These are phyloP conservation scores for Lumnitzera racemosa DNA, from an alignment of 345 rosid genomes.

Conservation along the genomic window DNA sequence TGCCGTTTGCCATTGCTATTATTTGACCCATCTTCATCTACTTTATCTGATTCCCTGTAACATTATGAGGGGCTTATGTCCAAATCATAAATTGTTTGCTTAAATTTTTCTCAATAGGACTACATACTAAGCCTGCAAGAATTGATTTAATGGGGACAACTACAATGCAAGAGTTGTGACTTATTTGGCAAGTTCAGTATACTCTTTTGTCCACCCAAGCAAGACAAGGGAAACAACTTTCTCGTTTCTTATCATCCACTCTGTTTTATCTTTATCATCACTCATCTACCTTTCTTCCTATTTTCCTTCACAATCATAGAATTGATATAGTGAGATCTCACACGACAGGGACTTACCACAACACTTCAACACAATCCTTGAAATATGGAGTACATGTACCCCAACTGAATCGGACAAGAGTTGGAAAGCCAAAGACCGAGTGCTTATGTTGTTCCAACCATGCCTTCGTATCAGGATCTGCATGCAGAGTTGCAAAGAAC, in stretches of 20 bases:
- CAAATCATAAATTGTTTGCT: no score
- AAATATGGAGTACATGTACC: conserved; percentile 73
- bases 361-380: conserved; percentile 58
- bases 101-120: no score
- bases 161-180: no score
- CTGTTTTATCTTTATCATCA: no score
- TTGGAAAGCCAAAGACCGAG: conserved; percentile 81
- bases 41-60: conserved; percentile 63
- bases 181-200: no score
- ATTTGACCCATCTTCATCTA: conserved; percentile 43
- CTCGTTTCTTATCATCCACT: no score
- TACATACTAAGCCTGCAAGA: no score
- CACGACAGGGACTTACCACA: conserved; percentile 42
- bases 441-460: conserved; percentile 76
- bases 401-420: conserved; percentile 94
- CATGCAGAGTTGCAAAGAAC: conserved; percentile 10
- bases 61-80: background rate
- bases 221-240: background rate
- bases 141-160: no score
- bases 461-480: conserved; percentile 89
- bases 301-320: background rate
- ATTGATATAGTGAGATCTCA: background rate
- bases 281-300: background rate
- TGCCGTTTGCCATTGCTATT: conserved; percentile 50
- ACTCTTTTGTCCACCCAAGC: background rate